Evolutionary conservation across 345 rosid species (phyloP), one percentile per base, ranked within the genome.

Genomic region (Citrus australasica): DNA sequence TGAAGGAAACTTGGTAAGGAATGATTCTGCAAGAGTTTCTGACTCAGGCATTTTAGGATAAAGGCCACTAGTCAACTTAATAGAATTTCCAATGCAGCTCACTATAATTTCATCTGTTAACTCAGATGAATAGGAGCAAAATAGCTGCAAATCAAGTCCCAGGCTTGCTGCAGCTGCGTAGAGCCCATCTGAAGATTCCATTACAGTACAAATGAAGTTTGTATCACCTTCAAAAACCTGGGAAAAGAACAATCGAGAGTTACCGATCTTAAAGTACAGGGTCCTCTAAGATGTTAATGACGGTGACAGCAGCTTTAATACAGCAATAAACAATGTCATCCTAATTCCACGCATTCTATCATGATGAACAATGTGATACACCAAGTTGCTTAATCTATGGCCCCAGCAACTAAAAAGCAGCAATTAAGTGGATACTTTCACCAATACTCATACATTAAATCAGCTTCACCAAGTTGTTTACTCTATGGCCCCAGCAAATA

Each of bases 81-180:
- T 78, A 75, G 88, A 86, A 86, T 82, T 76, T 62, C 66, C 83
- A 79, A 94, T 92, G 84, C 90, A 88, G 82, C 83, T 88, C 75
- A 90, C 58, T 81, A 96, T 87, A 58, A 92, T 92, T 75, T 92
- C 97, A 85, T 91, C 92, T 21, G 93, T 94, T 79, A 87, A 79
- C 46, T 89, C 90, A 32, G 92, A 84, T 84, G 97, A 90, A 69
- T 90, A 76, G 79, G 98, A 90, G 83, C 87, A 94, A 83, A 94
- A 87, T 24, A 96, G 85, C 89, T 96, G 99, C 64, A 96, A 82
- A 81, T 86, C 90, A 80, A 96, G 85, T 81, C 98, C 97, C 88
- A 96, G 84, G 84, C 94, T 91, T 82, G 94, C 95, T 79, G 99
- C 98, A 67, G 92, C 98, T 2, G 97, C 97, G 83, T 93, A 94